phyloP scores from a whole-genome alignment of 495 filamentous ascomycete genomes.

The Amphirosellinia nigrospora region DNA sequence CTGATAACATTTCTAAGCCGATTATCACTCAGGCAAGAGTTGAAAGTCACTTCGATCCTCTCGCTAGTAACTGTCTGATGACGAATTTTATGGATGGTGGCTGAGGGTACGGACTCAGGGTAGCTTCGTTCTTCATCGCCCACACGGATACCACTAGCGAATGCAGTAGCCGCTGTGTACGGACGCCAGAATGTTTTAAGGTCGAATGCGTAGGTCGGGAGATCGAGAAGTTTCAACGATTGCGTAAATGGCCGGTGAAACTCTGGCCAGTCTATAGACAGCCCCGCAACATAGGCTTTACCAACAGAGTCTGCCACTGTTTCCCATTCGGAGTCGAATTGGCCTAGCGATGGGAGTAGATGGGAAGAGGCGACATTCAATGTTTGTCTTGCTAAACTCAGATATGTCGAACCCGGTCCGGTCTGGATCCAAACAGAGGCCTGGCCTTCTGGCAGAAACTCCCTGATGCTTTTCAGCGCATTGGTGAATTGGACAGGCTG shows the following conservation, averaged over 20 bases:
- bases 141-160: slow-evolving; percentile 57
- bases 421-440: slow-evolving; percentile 54
- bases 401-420: slow-evolving; percentile 62
- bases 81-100: slow-evolving; percentile 51
- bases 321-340: slow-evolving; percentile 57
- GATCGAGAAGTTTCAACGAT: slow-evolving; percentile 58
- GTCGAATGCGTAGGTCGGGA: slow-evolving; percentile 71
- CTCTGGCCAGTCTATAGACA: slow-evolving; percentile 67
- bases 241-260: slow-evolving; percentile 65
- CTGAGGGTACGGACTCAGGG: slow-evolving; percentile 42
- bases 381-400: slow-evolving; percentile 61
- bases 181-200: slow-evolving; percentile 71
- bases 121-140: slow-evolving; percentile 39
- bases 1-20: slow-evolving; percentile 59
- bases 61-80: slow-evolving; percentile 47
- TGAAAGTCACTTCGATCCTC: slow-evolving; percentile 54
- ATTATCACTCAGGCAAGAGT: slow-evolving; percentile 60
- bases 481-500: slow-evolving; percentile 66
- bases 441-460: slow-evolving; percentile 31
- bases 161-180: slow-evolving; percentile 53
- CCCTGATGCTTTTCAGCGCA: slow-evolving; percentile 51
- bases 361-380: slow-evolving; percentile 51
- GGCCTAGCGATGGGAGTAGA: slow-evolving; percentile 43
- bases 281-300: slow-evolving; percentile 58
- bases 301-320: slow-evolving; percentile 56